Percentiles rank a stretch among this genome's conserved stretches.
Conservation (phyloP, 2,329 filamentous ascomycete species). For the Penicillium sp. region DNA sequence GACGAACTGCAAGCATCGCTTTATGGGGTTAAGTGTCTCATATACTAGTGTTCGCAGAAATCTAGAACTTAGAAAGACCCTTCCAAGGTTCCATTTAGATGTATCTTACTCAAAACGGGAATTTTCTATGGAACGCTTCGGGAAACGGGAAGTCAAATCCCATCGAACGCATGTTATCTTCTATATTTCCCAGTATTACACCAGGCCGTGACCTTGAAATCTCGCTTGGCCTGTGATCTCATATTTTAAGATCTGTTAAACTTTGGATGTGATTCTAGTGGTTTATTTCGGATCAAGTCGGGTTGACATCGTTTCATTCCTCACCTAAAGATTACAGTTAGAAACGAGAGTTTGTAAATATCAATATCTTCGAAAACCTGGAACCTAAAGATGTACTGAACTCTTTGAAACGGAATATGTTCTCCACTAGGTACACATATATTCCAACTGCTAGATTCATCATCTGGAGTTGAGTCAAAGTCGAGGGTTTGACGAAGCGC, state of each 20-base stretch:
- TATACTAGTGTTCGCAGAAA: not conserved
- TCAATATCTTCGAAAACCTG: not conserved
- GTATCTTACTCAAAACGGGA: not conserved
- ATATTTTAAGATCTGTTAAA: not conserved
- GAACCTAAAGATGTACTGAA: not conserved
- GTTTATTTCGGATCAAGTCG: not conserved
- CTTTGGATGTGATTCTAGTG: not conserved
- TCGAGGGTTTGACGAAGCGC: conserved; percentile 1
- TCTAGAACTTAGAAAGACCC: not conserved
- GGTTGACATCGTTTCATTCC: not conserved
- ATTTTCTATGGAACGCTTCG: not conserved
- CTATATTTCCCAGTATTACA: not conserved
- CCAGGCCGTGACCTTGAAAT: not conserved
- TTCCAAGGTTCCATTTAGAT: not conserved
- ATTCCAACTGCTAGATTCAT: not conserved
- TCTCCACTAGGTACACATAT: not conserved
- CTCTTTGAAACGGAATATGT: not conserved
- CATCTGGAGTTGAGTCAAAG: not conserved
- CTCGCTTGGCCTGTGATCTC: not conserved
- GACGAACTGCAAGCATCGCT: not conserved
- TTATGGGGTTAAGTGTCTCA: not conserved
- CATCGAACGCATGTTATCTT: not conserved
- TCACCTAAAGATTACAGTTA: not conserved
- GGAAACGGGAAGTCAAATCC: not conserved
- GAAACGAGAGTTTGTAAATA: not conserved